Percentiles rank a stretch among this genome's conserved stretches.
These are phyloP conservation scores for Nidula niveotomentosa DNA, from an alignment of 1,284 basidiomycete genomes.

Conservation along the genomic window DNA sequence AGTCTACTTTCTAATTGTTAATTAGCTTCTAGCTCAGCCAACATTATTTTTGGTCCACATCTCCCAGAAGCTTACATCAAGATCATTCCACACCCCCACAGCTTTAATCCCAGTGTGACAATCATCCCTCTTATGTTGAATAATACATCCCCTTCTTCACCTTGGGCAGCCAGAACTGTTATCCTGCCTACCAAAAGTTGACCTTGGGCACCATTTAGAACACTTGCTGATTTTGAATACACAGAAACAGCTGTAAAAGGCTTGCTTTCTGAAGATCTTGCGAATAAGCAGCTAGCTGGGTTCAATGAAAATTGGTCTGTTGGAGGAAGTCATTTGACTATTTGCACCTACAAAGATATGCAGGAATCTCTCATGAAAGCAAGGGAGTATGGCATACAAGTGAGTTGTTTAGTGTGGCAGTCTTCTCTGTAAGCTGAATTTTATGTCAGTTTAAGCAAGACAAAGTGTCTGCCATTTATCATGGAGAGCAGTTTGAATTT, in stretches of 20 bases:
- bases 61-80: constrained; percentile 15
- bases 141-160: background rate
- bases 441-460: constrained; percentile 14
- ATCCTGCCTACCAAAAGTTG: constrained; percentile 1
- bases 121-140: constrained; percentile 4
- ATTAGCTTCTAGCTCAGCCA: too few relatives aligned
- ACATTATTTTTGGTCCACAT: constrained; percentile 5
- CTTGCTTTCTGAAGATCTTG: constrained; percentile 9
- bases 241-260: constrained; percentile 16
- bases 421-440: background rate
- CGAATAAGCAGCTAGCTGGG: constrained; percentile 16
- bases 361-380: constrained; percentile 12
- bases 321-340: constrained; percentile 6
- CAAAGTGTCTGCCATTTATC: constrained; percentile 8
- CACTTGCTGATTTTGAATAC: constrained; percentile 22
- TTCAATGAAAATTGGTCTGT: constrained; percentile 9
- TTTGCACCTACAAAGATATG: constrained; percentile 16
- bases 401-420: constrained; percentile 5
- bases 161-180: background rate
- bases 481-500: constrained; percentile 10
- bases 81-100: constrained; percentile 17
- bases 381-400: constrained; percentile 12
- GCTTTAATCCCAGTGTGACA: background rate
- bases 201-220: constrained; percentile 24
- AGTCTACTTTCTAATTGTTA: too few relatives aligned